These are phyloP conservation scores for Capsella bursapastoris DNA, from an alignment of 345 rosid species.

Conservation along the genomic window DNA sequence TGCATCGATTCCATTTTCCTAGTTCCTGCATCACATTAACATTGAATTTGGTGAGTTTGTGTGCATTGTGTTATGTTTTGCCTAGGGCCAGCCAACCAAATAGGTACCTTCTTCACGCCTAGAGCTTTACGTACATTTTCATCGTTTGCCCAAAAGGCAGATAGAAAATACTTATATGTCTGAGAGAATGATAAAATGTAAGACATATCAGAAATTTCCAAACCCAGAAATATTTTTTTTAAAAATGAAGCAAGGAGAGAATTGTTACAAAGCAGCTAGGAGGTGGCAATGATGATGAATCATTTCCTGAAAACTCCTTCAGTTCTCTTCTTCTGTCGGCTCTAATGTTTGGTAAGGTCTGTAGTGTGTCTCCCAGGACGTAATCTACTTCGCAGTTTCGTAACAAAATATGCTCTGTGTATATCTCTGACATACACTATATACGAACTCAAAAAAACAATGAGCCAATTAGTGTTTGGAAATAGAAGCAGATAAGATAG, in stretches of 20 bases:
- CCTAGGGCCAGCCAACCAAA: background rate
- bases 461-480: slow-evolving; percentile 4
- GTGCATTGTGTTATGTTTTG: background rate
- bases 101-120: slow-evolving; percentile 40
- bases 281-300: slow-evolving; percentile 39
- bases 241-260: slow-evolving; percentile 10
- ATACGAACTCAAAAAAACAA: background rate
- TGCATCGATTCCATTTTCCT: slow-evolving; percentile 40
- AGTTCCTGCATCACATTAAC: slow-evolving; percentile 25
- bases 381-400: slow-evolving; percentile 40
- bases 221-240: background rate
- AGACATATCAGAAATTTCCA: background rate
- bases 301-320: slow-evolving; percentile 31
- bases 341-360: slow-evolving; percentile 24
- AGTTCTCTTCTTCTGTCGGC: slow-evolving; percentile 30
- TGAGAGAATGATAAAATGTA: slow-evolving; percentile 12
- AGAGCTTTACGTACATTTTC: slow-evolving; percentile 45
- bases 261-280: slow-evolving; percentile 39
- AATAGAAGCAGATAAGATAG: background rate
- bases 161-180: slow-evolving; percentile 40
- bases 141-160: slow-evolving; percentile 47
- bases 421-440: slow-evolving; percentile 36
- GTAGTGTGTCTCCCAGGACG: background rate
- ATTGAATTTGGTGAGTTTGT: background rate
- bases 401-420: slow-evolving; percentile 30